A percentile compares a stretch with the other conserved stretches of the same genome.
phyloP scores from a whole-genome alignment of 768 basidiomycete species.

The Lentinula detonsa region DNA sequence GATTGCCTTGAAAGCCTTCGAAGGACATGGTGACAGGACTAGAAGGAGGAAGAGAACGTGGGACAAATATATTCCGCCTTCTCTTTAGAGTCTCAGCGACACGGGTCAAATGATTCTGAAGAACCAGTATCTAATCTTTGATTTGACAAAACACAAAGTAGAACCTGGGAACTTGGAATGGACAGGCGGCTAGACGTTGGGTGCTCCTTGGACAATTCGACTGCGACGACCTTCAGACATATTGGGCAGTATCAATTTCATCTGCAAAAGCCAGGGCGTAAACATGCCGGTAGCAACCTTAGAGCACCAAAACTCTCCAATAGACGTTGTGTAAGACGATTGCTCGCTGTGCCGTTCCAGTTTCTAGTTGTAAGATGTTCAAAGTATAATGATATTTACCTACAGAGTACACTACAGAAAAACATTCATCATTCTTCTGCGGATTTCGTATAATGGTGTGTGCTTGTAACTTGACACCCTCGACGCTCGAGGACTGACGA shows the following conservation, averaged over 20 bases:
- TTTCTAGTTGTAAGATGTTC: not conserved
- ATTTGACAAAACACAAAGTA: too few species aligned
- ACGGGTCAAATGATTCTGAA: not conserved
- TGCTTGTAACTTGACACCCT: not conserved
- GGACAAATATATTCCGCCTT: not conserved
- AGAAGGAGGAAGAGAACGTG: not conserved
- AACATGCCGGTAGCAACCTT: too few species aligned
- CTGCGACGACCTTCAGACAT: too few species aligned
- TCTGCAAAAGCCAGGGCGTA: too few species aligned
- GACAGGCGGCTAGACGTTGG: too few species aligned
- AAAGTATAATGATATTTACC: not conserved
- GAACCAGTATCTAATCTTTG: too few species aligned
- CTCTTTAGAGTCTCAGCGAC: not conserved
- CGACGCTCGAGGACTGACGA: too few species aligned
- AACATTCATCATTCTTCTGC: not conserved
- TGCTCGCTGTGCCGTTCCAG: not conserved
- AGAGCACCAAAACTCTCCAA: too few species aligned
- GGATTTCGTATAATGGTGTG: not conserved
- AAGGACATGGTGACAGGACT: not conserved
- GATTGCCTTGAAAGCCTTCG: conserved; percentile 22
- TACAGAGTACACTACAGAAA: conserved; percentile 1
- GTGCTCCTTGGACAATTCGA: too few species aligned
- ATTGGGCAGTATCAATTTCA: too few species aligned
- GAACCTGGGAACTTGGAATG: too few species aligned
- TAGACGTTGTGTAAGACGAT: too few species aligned